Evolutionary conservation across 176 grass and related monocot genomes (phyloP).

Genomic region (Paspalum vaginatum): DNA sequence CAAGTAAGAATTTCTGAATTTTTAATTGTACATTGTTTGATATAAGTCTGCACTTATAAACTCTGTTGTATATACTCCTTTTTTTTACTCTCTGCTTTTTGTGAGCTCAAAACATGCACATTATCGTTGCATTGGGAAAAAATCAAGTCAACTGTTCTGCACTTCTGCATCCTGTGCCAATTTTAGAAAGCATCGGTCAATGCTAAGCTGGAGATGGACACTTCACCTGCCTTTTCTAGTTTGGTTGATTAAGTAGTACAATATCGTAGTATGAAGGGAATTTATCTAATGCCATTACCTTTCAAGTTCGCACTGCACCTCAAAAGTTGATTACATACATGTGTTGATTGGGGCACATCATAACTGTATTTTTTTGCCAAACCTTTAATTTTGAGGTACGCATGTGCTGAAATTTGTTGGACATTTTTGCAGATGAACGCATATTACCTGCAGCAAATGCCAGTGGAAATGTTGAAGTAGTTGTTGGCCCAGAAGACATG

Average conservation of each 20-base stretch:
- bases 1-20: slow-evolving; percentile 49
- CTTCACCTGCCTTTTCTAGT: slow-evolving; percentile 12
- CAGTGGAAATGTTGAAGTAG: slow-evolving; percentile 3
- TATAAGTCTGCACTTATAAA: background rate
- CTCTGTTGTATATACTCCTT: background rate
- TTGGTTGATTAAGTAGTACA: slow-evolving; percentile 27
- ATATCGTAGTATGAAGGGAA: background rate
- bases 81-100: background rate
- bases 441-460: slow-evolving; percentile 26
- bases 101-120: background rate
- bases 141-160: background rate
- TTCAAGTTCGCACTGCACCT: background rate
- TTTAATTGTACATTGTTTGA: background rate
- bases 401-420: slow-evolving; percentile 30
- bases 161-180: background rate
- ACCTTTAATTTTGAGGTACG: slow-evolving; percentile 14
- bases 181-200: slow-evolving; percentile 13
- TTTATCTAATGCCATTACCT: slow-evolving; percentile 1
- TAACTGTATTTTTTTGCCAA: background rate
- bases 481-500: slow-evolving; percentile 24
- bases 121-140: background rate
- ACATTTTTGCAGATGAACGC: slow-evolving; percentile 37
- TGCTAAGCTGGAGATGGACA: background rate
- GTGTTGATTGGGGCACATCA: background rate
- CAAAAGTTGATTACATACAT: background rate